These are phyloP conservation scores for Scedosporium apiospermum DNA, from an alignment of 2,329 filamentous ascomycete species.

Conservation along the genomic window DNA sequence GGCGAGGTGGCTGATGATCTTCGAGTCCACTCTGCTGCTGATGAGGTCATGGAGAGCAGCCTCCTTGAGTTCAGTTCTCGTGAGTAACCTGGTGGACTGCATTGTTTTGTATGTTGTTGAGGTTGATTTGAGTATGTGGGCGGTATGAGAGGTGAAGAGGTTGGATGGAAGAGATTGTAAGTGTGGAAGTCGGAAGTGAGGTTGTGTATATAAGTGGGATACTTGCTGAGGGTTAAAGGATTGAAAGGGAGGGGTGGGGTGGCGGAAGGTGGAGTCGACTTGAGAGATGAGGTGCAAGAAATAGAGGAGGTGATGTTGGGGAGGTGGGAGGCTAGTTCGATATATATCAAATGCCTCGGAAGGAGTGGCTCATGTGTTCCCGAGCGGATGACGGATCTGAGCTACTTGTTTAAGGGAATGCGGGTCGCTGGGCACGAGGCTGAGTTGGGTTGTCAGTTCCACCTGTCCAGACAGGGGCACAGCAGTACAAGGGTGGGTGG, in stretches of 20 bases:
- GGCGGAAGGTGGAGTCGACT: not conserved
- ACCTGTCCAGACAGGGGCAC: not conserved
- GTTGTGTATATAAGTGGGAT: not conserved
- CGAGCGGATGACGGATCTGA: slow-evolving; percentile 1
- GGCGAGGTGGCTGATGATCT: slow-evolving; percentile 73
- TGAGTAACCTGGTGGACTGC: slow-evolving; percentile 17
- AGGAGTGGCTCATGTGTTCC: slow-evolving; percentile 2
- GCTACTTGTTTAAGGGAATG: not conserved
- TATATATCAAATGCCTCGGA: slow-evolving; percentile 2
- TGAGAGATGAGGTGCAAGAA: not conserved
- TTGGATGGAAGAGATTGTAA: not conserved
- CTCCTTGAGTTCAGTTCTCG: slow-evolving; percentile 54
- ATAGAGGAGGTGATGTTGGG: not conserved
- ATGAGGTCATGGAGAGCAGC: slow-evolving; percentile 72
- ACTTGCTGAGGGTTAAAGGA: not conserved
- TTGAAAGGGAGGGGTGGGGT: not conserved
- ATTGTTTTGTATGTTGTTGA: slow-evolving; percentile 3
- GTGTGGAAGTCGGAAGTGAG: too few species aligned
- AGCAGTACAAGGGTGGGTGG: slow-evolving; percentile 5
- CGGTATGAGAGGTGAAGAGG: not conserved
- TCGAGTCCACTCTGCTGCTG: slow-evolving; percentile 61
- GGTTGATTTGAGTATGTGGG: not conserved
- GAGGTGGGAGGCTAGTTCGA: slow-evolving; percentile 1
- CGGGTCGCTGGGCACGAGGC: slow-evolving; percentile 4
- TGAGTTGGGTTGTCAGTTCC: slow-evolving; percentile 1